Base-by-base conservation (phyloP, 2,329 filamentous ascomycete species). In the Chaetomiaceae sp. region DNA sequence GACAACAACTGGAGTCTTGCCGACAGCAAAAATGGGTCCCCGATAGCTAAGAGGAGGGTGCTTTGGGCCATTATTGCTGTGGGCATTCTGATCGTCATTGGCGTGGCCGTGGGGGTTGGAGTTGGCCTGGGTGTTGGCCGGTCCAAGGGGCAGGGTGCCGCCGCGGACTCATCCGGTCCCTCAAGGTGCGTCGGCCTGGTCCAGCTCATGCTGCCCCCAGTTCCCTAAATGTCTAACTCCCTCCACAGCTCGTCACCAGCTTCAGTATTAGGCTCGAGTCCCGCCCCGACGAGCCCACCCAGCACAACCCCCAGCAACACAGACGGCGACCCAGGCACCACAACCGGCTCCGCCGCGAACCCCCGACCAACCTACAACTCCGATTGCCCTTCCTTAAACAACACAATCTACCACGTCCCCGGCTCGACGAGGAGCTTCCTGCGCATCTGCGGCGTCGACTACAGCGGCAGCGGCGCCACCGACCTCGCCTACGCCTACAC, bases 381-480 rank as follows among this genome's bases (percentile, higher is more conserved):
- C 2, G 66, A 69, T 43, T 78, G 75, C 48, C 75, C 75, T 0
- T 66, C 65, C 1, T 67, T 70, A 14, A 76, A 76, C 60, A 71
- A 72, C 49, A 77, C 75, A 1, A 60, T 68, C n/a, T 77, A 73
- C 59, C 48, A 64, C 22, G 72, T 75, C 1, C 69, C 72, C 1
- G 67, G 68, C 8, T 72, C 72, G 3, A 61, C 68, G 7, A 72
- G 70, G 56, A 62, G 54, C 8, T 79, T 78, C 65, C 58, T 71
- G 20, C 74, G 72, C 6, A 48, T 73, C 17, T 78, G 75, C 61
- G 75, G 73, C 27, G 61, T 76, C 51, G 75, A 79, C 63, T 76
- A 73, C 60, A 69, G 64, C 55, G 68, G 69, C n/a, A 55, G 53
- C 2, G 61, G 57, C 17, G 70, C 71, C 34, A 60, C 61, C 15